Conservation (phyloP, 148 eudicot genomes). For the Polygonum maritimum region DNA sequence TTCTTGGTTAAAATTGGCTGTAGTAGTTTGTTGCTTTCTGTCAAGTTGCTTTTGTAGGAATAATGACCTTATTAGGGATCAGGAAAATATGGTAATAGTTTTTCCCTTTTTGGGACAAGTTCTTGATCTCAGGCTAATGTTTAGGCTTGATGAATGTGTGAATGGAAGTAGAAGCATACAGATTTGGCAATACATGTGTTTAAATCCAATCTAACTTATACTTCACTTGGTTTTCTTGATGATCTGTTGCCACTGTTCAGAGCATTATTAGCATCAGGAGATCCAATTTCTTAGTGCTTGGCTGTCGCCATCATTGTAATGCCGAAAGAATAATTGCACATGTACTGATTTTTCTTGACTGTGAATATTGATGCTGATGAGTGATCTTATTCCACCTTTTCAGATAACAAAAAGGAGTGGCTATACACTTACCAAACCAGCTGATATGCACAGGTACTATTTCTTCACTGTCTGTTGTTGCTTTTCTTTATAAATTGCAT, state of each 20-base stretch:
- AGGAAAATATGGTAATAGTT: background rate
- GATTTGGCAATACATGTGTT: background rate
- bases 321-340: background rate
- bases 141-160: background rate
- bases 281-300: background rate
- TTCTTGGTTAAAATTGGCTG: background rate
- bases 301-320: background rate
- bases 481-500: background rate
- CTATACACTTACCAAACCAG: slow-evolving; percentile 4
- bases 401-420: slow-evolving; percentile 11
- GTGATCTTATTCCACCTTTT: background rate
- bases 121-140: background rate
- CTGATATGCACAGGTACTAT: slow-evolving; percentile 4
- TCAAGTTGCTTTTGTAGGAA: background rate
- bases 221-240: background rate
- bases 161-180: background rate
- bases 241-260: background rate
- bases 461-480: background rate
- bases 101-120: background rate
- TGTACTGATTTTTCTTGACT: background rate
- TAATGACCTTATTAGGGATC: background rate
- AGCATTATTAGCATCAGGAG: background rate
- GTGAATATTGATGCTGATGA: background rate
- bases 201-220: too few relatives aligned
- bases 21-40: background rate